Evolutionary conservation across 768 basidiomycete genomes (phyloP).

Genomic region (Mycena polygramma): DNA sequence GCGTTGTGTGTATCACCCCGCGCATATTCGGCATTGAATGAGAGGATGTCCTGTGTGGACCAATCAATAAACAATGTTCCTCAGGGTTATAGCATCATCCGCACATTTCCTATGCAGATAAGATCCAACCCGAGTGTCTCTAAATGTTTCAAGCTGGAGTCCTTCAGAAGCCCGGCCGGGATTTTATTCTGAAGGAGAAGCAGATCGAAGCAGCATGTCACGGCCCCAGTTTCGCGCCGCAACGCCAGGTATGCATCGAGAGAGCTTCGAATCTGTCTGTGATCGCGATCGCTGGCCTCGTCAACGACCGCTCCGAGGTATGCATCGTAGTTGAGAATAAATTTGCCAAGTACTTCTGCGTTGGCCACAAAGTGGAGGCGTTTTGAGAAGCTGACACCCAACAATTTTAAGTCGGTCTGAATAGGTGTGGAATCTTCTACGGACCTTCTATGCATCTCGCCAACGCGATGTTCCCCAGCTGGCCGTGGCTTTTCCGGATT

Average conservation of each 20-base stretch:
- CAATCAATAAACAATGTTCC: too few relatives aligned
- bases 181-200: neutral
- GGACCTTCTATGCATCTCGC: neutral
- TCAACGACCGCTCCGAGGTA: neutral
- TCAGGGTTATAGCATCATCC: neutral
- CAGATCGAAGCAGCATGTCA: neutral
- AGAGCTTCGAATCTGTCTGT: neutral
- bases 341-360: neutral
- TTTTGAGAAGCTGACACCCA: neutral
- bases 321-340: neutral
- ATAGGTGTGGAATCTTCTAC: neutral
- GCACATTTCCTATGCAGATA: neutral
- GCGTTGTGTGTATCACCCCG: conserved; percentile 16
- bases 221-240: conserved; percentile 6
- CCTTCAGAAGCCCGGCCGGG: neutral
- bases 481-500: neutral
- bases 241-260: neutral
- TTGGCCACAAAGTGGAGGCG: neutral
- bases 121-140: neutral
- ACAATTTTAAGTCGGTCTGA: neutral
- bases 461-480: neutral
- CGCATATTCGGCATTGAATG: conserved; percentile 9
- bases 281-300: conserved; percentile 3
- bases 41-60: conserved; percentile 1
- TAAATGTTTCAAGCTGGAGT: neutral